Evolutionary conservation across 2,329 filamentous ascomycete species (phyloP).

Genomic region (Tolypocladium amazonense): DNA sequence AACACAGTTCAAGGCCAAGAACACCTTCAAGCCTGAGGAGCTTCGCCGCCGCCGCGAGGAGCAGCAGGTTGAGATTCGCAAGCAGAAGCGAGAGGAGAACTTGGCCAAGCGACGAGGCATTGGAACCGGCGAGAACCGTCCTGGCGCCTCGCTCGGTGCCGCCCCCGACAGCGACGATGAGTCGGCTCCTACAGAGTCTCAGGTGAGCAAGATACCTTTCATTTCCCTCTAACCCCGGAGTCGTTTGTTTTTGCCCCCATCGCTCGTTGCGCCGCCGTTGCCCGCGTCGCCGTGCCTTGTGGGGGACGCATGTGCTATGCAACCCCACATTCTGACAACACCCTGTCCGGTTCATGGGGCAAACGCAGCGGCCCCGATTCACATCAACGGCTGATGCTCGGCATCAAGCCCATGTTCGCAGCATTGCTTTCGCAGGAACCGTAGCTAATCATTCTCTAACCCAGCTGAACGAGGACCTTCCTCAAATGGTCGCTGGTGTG

Average conservation of each 20-base stretch:
- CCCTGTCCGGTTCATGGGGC: conserved; percentile 3
- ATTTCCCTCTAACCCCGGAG: conserved; percentile 3
- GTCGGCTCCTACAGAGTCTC: conserved; percentile 83
- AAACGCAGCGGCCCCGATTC: neutral
- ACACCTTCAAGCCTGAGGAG: conserved; percentile 98
- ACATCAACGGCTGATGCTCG: neutral
- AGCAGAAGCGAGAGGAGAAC: conserved; percentile 98
- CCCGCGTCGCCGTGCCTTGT: conserved; percentile 14
- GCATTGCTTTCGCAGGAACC: neutral
- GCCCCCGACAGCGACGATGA: conserved; percentile 97
- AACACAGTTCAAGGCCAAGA: conserved; percentile 99
- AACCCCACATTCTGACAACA: conserved; percentile 21
- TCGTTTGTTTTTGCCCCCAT: conserved; percentile 1
- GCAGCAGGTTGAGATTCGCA: conserved; percentile 98
- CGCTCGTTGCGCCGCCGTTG: neutral
- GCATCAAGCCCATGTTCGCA: neutral
- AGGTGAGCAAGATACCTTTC: conserved; percentile 48
- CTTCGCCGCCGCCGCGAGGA: conserved; percentile 96
- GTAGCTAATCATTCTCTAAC: neutral
- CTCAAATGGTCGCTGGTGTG: conserved; percentile 94
- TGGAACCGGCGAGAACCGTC: conserved; percentile 66
- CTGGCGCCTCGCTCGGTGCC: conserved; percentile 73
- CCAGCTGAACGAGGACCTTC: conserved; percentile 93
- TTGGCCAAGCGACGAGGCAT: conserved; percentile 96
- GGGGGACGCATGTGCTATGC: conserved; percentile 18